These are phyloP conservation scores for Mycena polygramma DNA, from an alignment of 768 basidiomycete genomes.

Conservation along the genomic window DNA sequence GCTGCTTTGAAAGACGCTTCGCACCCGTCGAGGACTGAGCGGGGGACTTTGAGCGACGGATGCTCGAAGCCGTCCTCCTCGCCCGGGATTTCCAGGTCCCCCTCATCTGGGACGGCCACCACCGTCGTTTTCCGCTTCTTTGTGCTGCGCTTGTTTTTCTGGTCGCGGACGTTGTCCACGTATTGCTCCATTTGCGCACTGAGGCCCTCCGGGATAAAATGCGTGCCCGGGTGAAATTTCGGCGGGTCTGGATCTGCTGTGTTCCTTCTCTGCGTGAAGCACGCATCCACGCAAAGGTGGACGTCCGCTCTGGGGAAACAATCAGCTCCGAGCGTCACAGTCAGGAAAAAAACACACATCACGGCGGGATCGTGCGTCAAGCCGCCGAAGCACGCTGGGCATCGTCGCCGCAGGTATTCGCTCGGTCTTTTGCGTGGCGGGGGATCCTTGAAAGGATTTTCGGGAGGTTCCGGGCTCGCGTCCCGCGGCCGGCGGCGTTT, in stretches of 20 bases:
- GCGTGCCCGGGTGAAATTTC: slow-evolving; percentile 21
- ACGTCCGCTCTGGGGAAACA: not conserved
- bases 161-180: slow-evolving; percentile 8
- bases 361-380: not conserved
- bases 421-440: slow-evolving; percentile 9
- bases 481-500: not conserved
- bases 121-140: slow-evolving; percentile 5
- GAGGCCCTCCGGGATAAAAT: slow-evolving; percentile 23
- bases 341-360: not conserved
- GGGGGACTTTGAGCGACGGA: slow-evolving; percentile 12
- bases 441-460: slow-evolving; percentile 1
- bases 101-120: not conserved
- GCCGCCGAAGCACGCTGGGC: slow-evolving; percentile 8
- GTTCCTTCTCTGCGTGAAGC: slow-evolving; percentile 36
- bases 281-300: slow-evolving; percentile 32
- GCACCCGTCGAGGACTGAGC: slow-evolving; percentile 30
- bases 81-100: not conserved
- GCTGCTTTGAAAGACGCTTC: slow-evolving; percentile 34
- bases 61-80: slow-evolving; percentile 8
- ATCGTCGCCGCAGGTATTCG: slow-evolving; percentile 14
- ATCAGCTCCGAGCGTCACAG: too few relatives aligned
- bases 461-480: not conserved
- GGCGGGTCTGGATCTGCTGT: slow-evolving; percentile 14
- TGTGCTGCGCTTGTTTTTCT: not conserved
- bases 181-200: slow-evolving; percentile 8